Evolutionary conservation across 1,284 basidiomycete genomes (phyloP).

Genomic region (Kwoniella shivajii): DNA sequence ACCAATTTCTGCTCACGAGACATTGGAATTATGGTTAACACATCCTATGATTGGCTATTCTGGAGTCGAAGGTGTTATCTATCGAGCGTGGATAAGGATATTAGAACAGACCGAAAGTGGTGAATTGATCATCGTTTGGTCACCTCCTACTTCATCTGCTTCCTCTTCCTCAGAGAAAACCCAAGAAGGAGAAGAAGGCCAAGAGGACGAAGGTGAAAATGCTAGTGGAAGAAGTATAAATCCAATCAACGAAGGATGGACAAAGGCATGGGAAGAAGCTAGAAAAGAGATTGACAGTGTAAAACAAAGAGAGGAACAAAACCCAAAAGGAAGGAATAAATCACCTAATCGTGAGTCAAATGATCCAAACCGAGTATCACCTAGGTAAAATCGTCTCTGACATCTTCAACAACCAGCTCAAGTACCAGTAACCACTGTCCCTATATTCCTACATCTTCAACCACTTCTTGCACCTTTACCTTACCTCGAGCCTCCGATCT

Average conservation of each 20-base stretch:
- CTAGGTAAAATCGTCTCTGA: neutral
- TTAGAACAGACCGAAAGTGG: constrained; percentile 94
- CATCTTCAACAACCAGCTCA: neutral
- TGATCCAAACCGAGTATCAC: neutral
- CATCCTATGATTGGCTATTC: constrained; percentile 98
- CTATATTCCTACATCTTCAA: constrained; percentile 91
- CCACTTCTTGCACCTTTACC: constrained; percentile 71
- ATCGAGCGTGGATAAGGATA: constrained; percentile 71
- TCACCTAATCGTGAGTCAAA: constrained; percentile 25
- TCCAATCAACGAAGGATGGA: constrained; percentile 74
- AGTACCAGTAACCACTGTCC: constrained; percentile 79
- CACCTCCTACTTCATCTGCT: constrained; percentile 60
- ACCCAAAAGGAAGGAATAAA: constrained; percentile 36
- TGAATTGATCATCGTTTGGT: constrained; percentile 80
- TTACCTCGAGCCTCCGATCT: constrained; percentile 48
- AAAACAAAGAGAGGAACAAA: constrained; percentile 38
- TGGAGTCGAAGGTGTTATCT: constrained; percentile 93
- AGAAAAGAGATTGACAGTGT: constrained; percentile 55
- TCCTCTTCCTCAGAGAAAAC: neutral
- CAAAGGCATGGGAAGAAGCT: constrained; percentile 76
- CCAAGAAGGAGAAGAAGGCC: constrained; percentile 57
- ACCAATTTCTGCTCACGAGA: constrained; percentile 96
- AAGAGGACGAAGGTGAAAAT: constrained; percentile 24
- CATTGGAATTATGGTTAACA: constrained; percentile 90
- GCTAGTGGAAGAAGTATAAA: constrained; percentile 60